Conservation (phyloP, 768 basidiomycete species). For the Calocera viscosa region DNA sequence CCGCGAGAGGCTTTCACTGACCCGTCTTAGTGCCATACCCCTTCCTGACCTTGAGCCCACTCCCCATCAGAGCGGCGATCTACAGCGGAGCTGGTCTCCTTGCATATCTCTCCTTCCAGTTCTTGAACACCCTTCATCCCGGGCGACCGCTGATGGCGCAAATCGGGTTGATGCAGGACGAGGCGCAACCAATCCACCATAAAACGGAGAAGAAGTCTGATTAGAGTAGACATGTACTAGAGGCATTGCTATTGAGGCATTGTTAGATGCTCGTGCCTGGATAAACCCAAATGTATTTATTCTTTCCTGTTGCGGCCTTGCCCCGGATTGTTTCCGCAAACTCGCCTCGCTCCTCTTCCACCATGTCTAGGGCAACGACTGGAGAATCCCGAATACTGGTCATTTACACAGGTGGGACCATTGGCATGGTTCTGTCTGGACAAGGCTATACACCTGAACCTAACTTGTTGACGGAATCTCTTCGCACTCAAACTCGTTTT, state of each 20-base stretch:
- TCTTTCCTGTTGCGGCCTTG: too few species aligned
- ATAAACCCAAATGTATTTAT: too few species aligned
- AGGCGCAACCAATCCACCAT: neutral
- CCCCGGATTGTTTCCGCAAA: neutral
- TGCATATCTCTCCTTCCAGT: constrained; percentile 44
- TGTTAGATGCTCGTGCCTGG: too few species aligned
- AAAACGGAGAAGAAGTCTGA: neutral
- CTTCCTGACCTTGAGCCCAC: constrained; percentile 53
- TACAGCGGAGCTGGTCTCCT: constrained; percentile 43
- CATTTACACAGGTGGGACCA: constrained; percentile 84
- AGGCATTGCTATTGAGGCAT: neutral
- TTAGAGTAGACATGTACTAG: neutral
- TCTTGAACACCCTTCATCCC: constrained; percentile 47
- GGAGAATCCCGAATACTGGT: constrained; percentile 74
- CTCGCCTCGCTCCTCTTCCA: neutral
- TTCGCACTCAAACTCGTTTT: constrained; percentile 72
- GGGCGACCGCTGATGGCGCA: neutral
- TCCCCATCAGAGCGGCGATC: constrained; percentile 42
- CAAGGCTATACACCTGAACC: constrained; percentile 51
- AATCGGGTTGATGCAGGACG: neutral
- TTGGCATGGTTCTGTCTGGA: constrained; percentile 28
- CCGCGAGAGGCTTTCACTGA: constrained; percentile 9
- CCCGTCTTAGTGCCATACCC: constrained; percentile 59
- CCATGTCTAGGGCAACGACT: constrained; percentile 29
- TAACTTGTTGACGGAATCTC: constrained; percentile 72